Evolutionary conservation across 257 asterid species (phyloP), one percentile per base, ranked within the genome.

Genomic region (Primulina huaijiensis): DNA sequence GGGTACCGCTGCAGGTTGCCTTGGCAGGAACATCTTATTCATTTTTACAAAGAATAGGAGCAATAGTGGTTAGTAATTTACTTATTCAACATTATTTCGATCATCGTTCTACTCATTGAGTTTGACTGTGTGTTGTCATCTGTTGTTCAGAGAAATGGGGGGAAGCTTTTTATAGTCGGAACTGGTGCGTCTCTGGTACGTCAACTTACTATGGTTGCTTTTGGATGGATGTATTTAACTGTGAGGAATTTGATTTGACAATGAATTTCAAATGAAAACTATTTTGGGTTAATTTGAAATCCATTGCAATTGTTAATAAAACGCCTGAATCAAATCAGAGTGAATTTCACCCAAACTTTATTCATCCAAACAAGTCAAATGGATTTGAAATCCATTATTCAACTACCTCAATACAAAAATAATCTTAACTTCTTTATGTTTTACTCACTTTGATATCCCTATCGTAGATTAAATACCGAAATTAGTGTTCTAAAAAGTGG

Each of bases 1-100:
- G 38, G 50, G 50, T 25, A 56, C 37, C 67, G 65, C 46, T 64
- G 69, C 89, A 89, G 98, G 92, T 93, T 77, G 97, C 95, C 40
- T 81, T 93, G 85, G 83, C 95, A n/a, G 98, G 98, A 23, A 83
- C 96, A 65, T 86, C 98, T 60, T 93, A 90, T 74, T 78, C 98
- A 1, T 70, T 86, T 70, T 64, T 85, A 33, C 95, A 93, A 73
- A 84, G 98, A 77, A 27, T 83, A 3, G 98, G 98, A 60, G 95
- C 98, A 63, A 86, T 93, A 43, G 88, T 79, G 92, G 98, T 93
- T 76, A 68, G 80, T n/a, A 9, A 43, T 58, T 43, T 37, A 60
- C 40, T 64, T 21, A 20, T 29, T 73, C 17, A 31, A 40, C 71
- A 8, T 23, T 60, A 29, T 52, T 75, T 58, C 70, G 40, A 20